A percentile compares a stretch with the other conserved stretches of the same genome.
phyloP scores from a whole-genome alignment of 2,329 filamentous ascomycete species.

The Gnomoniopsis smithogilvyi region DNA sequence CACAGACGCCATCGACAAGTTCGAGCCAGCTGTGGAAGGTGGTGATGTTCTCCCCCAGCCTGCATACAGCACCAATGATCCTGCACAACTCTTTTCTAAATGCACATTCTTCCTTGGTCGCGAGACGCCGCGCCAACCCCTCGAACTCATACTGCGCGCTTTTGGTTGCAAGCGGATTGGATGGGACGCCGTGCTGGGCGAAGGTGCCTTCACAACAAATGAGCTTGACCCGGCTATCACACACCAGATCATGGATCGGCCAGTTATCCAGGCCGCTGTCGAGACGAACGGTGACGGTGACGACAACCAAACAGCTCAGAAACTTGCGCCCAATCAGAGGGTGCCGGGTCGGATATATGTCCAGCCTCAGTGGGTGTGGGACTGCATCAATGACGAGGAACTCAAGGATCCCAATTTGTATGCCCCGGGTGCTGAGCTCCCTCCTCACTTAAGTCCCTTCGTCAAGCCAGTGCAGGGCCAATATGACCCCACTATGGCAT shows the following conservation, averaged over 20 bases:
- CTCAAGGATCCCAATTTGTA: constrained; percentile 85
- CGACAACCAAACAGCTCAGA: constrained; percentile 61
- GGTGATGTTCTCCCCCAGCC: constrained; percentile 87
- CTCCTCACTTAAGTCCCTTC: constrained; percentile 94
- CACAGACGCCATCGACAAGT: constrained; percentile 78
- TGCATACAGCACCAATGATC: constrained; percentile 59
- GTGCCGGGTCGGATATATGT: constrained; percentile 91
- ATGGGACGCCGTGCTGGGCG: constrained; percentile 88
- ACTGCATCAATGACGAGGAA: constrained; percentile 89
- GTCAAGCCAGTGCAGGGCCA: constrained; percentile 82
- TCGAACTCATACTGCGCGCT: constrained; percentile 89
- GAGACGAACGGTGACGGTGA: constrained; percentile 48
- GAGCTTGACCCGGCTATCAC: constrained; percentile 88
- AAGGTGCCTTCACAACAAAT: constrained; percentile 87
- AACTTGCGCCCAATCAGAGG: constrained; percentile 61
- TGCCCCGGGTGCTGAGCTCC: constrained; percentile 82
- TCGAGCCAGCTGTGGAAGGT: constrained; percentile 78
- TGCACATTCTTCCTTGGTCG: constrained; percentile 92
- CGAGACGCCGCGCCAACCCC: constrained; percentile 83
- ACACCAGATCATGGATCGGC: constrained; percentile 93
- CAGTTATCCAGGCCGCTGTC: constrained; percentile 61
- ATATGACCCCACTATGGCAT: constrained; percentile 84
- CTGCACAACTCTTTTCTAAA: constrained; percentile 76
- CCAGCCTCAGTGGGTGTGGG: constrained; percentile 99
- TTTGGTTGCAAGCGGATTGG: constrained; percentile 96